A percentile compares a stretch with the other conserved stretches of the same genome.
Evolutionary conservation across 306 rosid genomes (phyloP).

Genomic region (Lablab purpureus): DNA sequence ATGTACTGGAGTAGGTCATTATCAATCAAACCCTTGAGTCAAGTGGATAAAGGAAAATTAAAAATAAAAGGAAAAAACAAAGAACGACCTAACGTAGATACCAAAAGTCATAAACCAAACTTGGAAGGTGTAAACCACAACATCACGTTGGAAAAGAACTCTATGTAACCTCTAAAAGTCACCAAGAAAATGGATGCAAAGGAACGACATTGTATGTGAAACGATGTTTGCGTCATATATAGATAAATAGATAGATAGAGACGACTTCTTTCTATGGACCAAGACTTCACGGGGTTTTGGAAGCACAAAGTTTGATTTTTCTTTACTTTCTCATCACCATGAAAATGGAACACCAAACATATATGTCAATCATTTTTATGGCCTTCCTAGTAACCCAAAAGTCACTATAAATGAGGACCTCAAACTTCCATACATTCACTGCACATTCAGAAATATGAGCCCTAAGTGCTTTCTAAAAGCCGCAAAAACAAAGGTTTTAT

Average conservation of each 20-base stretch:
- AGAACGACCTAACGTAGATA: constrained; percentile 40
- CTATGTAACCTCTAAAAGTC: constrained; percentile 52
- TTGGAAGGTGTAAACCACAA: constrained; percentile 23
- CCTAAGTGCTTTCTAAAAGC: constrained; percentile 16
- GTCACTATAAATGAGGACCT: constrained; percentile 15
- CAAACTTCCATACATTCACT: constrained; percentile 5
- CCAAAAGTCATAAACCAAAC: constrained; percentile 53
- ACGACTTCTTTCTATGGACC: constrained; percentile 39
- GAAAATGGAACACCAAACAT: neutral
- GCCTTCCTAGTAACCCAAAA: constrained; percentile 13
- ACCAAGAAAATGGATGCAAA: constrained; percentile 40
- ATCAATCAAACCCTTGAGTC: constrained; percentile 37
- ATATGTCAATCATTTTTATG: neutral
- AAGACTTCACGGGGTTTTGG: constrained; percentile 3
- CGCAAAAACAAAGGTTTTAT: neutral
- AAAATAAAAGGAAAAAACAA: neutral
- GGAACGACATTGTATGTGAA: constrained; percentile 11
- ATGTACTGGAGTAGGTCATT: constrained; percentile 31
- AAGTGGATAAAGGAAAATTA: constrained; percentile 10
- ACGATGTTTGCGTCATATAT: constrained; percentile 13
- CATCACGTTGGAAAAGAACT: constrained; percentile 30
- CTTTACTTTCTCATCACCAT: neutral
- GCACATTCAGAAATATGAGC: neutral
- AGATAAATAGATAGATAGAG: neutral
- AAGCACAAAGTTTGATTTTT: neutral